phyloP scores from a whole-genome alignment of 306 rosid species.

The Prunus kanzakura region DNA sequence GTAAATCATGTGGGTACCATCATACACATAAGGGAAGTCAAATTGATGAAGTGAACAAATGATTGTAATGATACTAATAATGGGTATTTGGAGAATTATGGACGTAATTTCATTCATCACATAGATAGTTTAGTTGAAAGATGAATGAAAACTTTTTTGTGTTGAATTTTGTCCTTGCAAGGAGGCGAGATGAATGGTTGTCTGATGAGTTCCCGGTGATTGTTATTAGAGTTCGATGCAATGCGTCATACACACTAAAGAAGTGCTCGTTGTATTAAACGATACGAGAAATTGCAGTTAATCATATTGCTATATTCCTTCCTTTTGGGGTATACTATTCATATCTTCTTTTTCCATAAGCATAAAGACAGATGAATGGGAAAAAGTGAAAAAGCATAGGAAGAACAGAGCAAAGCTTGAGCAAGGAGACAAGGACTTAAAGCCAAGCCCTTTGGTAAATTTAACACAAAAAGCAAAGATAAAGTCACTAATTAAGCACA shows the following conservation, averaged over 20 bases:
- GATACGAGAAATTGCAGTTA: no score
- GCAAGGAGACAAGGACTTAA: background rate
- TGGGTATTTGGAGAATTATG: constrained; percentile 13
- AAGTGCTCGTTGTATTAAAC: background rate
- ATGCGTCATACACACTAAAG: background rate
- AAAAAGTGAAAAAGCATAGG: background rate
- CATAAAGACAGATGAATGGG: background rate
- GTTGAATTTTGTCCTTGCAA: background rate
- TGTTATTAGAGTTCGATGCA: background rate
- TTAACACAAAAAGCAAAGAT: background rate
- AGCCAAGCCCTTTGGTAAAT: background rate
- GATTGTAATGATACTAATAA: constrained; percentile 4
- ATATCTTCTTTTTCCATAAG: background rate
- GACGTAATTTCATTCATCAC: background rate
- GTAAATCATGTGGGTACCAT: background rate
- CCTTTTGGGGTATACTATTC: background rate
- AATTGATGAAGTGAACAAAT: background rate
- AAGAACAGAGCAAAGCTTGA: background rate
- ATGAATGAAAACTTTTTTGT: background rate
- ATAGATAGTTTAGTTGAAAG: background rate
- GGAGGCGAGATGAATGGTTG: background rate
- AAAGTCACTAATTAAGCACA: background rate
- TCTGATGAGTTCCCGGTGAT: background rate
- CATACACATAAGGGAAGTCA: background rate
- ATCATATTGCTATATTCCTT: no score